Conservation (phyloP, 768 basidiomycete species). For the Lactarius pseudohatsudake region DNA sequence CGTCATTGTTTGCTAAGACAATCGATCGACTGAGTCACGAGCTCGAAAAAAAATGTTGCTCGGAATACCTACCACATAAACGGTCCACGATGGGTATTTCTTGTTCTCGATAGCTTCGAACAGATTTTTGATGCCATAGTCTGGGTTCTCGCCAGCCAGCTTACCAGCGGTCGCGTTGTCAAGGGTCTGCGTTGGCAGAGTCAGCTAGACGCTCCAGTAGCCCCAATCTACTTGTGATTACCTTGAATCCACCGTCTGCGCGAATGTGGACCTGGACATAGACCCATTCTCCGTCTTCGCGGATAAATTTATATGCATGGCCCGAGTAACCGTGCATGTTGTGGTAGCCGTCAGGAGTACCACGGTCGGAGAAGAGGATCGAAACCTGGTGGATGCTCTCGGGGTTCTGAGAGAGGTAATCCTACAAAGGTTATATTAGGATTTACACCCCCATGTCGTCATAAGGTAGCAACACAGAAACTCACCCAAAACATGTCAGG, state of each 20-base stretch:
- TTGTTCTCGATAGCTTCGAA: conserved; percentile 82
- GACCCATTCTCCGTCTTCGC: conserved; percentile 77
- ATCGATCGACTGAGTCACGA: conserved; percentile 20
- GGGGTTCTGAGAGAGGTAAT: conserved; percentile 85
- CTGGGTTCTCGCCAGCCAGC: conserved; percentile 74
- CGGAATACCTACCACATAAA: conserved; percentile 64
- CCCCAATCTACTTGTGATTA: conserved; percentile 31
- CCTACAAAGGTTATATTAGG: conserved; percentile 47
- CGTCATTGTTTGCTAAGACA: conserved; percentile 83
- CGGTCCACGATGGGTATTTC: conserved; percentile 83
- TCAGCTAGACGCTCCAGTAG: neutral
- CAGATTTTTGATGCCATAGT: conserved; percentile 78
- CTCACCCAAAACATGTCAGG: conserved; percentile 80
- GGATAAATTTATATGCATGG: conserved; percentile 88
- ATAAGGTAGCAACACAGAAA: neutral
- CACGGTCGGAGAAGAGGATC: conserved; percentile 94
- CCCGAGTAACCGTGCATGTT: conserved; percentile 91
- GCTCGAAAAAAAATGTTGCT: no score
- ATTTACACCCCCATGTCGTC: neutral
- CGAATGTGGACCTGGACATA: conserved; percentile 88
- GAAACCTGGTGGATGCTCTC: conserved; percentile 87
- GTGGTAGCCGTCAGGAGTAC: conserved; percentile 88
- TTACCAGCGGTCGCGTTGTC: conserved; percentile 62
- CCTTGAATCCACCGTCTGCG: conserved; percentile 81
- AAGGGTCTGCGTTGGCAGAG: conserved; percentile 52